Evolutionary conservation across 192 early-diverging fungal species (phyloP), one percentile per base, ranked within the genome.

Genomic region (Diversispora epigaea): DNA sequence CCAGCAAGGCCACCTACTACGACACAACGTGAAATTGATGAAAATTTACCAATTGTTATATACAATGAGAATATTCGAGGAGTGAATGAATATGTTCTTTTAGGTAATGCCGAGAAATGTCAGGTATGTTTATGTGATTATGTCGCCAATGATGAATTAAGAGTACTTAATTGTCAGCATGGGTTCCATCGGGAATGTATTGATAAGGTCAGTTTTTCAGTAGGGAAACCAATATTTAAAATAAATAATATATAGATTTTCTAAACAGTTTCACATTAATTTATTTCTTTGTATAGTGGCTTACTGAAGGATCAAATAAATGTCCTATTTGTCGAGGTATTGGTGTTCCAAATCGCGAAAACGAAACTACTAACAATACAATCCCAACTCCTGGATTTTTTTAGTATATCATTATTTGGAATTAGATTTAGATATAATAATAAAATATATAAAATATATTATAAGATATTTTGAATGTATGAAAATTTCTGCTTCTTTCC

Each of bases 111-210:
- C n/a, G 70, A 71, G 15, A 70, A 75, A 32, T 87, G 86, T 57
- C 77, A 84, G 19, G 84, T 87, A 32, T 87, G 86, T 56, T 80
- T 87, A 63, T 79, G 80, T 57, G 83, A 87, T 9, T 87, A 84
- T 71, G 79, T 77, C 17, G 73, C 81, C 12, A 79, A 80, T 45
- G 83, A 87, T 58, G 73, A 81, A 43, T 73, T 87, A 67, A 80
- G 86, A 39, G 79, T 85, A 25, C 78, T 87, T 17, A 84, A 84
- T 22, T 87, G 86, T 72, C 77, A 70, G 19, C 86, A 87, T 45
- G 84, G 83, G 10, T 87, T 87, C 56, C 86, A 87, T 69, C 62
- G 77, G 46, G 84, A 87, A 55, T 87, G 86, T 50, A 84, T 87
- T 55, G 86, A 87, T 64, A 83, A 83, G 81, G 81, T 82, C 60